Base-by-base conservation (phyloP, 768 basidiomycete species). In the Boletus rufocinnamomeus region DNA sequence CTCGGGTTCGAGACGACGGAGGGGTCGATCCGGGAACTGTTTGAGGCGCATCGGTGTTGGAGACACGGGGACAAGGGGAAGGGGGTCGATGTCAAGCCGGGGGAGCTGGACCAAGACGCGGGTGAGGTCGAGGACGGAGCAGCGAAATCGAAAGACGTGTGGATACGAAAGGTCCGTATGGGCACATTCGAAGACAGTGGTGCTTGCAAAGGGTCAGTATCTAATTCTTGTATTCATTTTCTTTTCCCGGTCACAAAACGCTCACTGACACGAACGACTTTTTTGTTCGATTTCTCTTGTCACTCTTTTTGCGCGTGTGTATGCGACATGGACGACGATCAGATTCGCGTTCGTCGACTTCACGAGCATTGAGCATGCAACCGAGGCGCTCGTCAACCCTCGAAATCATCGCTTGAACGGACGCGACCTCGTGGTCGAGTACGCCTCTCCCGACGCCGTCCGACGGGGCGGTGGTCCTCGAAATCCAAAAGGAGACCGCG, bases 301-400 rank as follows among this genome's bases (percentile, higher is more conserved):
- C 11, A 19, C 14, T 6, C 16, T 35, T 21, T 45, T 7, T 35
- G 35, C 46, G 50, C 30, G 6, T 30, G 4, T 43, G n/a, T 34
- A 19, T 27, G 30, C 48, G 30, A 11, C 53, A 25, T 28, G 38
- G 21, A 23, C n/a, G 28, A 52, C 10, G 10, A 25, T 25, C 25
- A 98, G 96, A 17, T 98, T 93, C 76, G 94, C 91, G 0, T 98
- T 98, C 69, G 82, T 96, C 54, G 97, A 99, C 73, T 99, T 98
- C 71, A 82, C 84, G 50, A 83, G 82, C 23, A 80, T 80, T 3
- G 87, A 91, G 58, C 81, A 89, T 58, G 94, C 96, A 13, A 97
- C 93, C 0, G 77, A 83, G 13, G 89, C 86, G 1, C 84, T 99
- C 45, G 81, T 87, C 63, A 92, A 97, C 66, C 82, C 87, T 52